Conservation (phyloP, 176 grass and related monocot species). For the Neostapfia colusana region DNA sequence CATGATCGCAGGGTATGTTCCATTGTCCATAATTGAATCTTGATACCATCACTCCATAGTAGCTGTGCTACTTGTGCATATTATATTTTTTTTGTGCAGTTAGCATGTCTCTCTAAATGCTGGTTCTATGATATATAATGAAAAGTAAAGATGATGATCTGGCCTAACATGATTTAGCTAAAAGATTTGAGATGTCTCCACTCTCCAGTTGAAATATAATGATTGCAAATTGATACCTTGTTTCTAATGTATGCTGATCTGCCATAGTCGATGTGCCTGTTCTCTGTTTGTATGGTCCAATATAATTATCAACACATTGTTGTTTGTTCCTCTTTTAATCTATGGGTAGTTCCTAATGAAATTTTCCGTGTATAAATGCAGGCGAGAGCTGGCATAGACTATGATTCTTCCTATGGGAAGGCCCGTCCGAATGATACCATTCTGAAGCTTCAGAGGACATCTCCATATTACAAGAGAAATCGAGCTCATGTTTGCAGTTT, state of each 20-base stretch:
- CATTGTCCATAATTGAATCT: conserved; percentile 10
- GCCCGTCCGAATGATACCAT: conserved; percentile 84
- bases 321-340: background rate
- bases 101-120: background rate
- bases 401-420: conserved; percentile 88
- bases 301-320: background rate
- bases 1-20: conserved; percentile 88
- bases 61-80: background rate
- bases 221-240: background rate
- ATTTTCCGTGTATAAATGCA: conserved; percentile 40
- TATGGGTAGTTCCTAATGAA: conserved; percentile 19
- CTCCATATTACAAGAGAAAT: conserved; percentile 98
- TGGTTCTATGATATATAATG: background rate
- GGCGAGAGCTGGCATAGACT: conserved; percentile 94
- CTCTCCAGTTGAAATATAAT: background rate
- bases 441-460: conserved; percentile 94
- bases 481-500: conserved; percentile 97
- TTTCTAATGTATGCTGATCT: background rate
- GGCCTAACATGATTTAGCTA: background rate
- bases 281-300: background rate
- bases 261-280: background rate
- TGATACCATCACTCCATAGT: background rate
- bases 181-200: background rate
- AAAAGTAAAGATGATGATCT: background rate
- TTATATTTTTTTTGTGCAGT: background rate